phyloP scores from a whole-genome alignment of 148 eudicot genomes.

The Diospyros kaki region DNA sequence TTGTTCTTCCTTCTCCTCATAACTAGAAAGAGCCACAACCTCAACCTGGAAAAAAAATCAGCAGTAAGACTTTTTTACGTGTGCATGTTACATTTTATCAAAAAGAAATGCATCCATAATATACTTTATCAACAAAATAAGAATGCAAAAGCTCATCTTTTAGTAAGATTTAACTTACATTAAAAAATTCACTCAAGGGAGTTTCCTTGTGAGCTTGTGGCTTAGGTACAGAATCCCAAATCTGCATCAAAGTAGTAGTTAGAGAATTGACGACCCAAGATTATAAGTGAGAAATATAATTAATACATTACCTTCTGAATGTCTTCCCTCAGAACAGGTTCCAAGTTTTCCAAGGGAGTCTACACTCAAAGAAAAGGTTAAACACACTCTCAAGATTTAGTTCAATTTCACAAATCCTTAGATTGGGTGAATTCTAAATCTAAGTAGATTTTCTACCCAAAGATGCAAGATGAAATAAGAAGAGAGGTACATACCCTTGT shows the following conservation, averaged over 20 bases:
- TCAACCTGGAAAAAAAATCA: slow-evolving; percentile 59
- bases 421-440: neutral
- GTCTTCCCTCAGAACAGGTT: slow-evolving; percentile 93
- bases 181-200: slow-evolving; percentile 89
- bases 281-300: slow-evolving; percentile 10
- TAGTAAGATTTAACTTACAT: slow-evolving; percentile 56
- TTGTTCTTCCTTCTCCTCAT: slow-evolving; percentile 95
- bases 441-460: neutral
- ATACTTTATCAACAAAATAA: neutral
- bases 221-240: slow-evolving; percentile 98
- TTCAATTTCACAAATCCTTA: neutral
- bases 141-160: slow-evolving; percentile 15
- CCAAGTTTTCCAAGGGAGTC: slow-evolving; percentile 95
- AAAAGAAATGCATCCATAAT: neutral
- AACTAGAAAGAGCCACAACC: slow-evolving; percentile 94
- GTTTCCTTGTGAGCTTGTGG: slow-evolving; percentile 93
- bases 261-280: slow-evolving; percentile 10
- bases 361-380: slow-evolving; percentile 22
- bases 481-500: slow-evolving; percentile 62
- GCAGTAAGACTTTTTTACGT: neutral
- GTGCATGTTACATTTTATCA: neutral
- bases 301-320: slow-evolving; percentile 73
- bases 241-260: slow-evolving; percentile 35
- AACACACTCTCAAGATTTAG: neutral
- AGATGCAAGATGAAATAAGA: slow-evolving; percentile 5